These are phyloP conservation scores for Penicillium riverlandense DNA, from an alignment of 495 filamentous ascomycete genomes.

Conservation along the genomic window DNA sequence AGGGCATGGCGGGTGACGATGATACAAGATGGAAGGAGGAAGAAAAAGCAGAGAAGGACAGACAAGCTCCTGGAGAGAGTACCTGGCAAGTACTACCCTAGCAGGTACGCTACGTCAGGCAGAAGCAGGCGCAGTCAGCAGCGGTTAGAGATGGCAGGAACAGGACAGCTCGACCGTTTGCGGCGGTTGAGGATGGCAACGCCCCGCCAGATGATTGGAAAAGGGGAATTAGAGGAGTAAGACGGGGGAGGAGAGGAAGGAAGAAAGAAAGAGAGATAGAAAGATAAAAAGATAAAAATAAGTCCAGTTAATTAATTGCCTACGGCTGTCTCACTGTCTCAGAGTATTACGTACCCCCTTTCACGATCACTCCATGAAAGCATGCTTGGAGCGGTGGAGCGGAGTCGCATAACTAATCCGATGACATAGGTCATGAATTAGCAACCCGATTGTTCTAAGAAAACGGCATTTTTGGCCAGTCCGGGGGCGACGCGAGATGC, in stretches of 20 bases:
- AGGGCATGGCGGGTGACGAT: conserved; percentile 39
- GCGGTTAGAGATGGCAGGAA: neutral
- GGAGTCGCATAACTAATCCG: too few species aligned
- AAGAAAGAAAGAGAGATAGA: neutral
- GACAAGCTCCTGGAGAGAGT: neutral
- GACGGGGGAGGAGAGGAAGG: conserved; percentile 1
- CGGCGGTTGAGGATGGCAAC: neutral
- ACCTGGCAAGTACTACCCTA: too few species aligned
- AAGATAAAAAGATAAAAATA: conserved; percentile 3
- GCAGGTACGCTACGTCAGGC: too few species aligned
- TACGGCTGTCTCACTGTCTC: too few species aligned
- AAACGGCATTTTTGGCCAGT: too few species aligned
- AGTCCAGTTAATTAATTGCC: neutral
- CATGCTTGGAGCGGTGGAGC: too few species aligned
- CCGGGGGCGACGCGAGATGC: too few species aligned
- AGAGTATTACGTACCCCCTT: conserved; percentile 17
- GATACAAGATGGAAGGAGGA: conserved; percentile 3
- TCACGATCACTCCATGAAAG: neutral
- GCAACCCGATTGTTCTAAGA: too few species aligned
- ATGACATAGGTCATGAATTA: too few species aligned
- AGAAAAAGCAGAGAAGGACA: conserved; percentile 4
- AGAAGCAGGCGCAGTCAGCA: conserved; percentile 3
- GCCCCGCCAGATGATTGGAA: neutral
- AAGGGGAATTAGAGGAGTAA: neutral
- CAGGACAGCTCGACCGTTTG: conserved; percentile 1